Conservation (phyloP, 2,329 filamentous ascomycete genomes). For the Aspergillaceae sp. region DNA sequence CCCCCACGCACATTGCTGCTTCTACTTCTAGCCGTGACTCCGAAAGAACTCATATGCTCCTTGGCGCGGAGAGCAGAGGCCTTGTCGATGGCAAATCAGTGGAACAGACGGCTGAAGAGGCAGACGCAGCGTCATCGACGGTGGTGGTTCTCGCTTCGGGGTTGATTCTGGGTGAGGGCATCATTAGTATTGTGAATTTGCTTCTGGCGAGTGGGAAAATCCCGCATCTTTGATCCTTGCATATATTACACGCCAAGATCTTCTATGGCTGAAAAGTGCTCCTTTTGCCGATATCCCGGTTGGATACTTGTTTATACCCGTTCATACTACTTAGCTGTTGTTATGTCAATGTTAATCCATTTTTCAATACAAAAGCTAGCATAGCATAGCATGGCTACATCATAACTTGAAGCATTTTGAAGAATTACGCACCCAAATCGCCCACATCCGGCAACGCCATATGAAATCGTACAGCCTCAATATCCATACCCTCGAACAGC, state of each 20-base stretch:
- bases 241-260: too few species aligned
- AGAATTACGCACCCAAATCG: neutral
- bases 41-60: neutral
- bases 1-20: neutral
- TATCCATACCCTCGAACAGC: slow-evolving; percentile 5
- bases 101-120: slow-evolving; percentile 38
- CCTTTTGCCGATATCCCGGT: too few species aligned
- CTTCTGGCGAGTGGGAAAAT: slow-evolving; percentile 67
- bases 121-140: slow-evolving; percentile 44
- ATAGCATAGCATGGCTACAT: too few species aligned
- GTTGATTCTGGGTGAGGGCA: slow-evolving; percentile 83
- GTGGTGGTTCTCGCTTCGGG: slow-evolving; percentile 86
- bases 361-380: neutral
- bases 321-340: neutral
- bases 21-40: neutral
- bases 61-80: neutral
- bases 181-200: slow-evolving; percentile 85
- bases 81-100: slow-evolving; percentile 1
- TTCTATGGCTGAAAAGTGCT: too few species aligned
- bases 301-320: too few species aligned
- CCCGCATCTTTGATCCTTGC: slow-evolving; percentile 54
- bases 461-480: slow-evolving; percentile 2
- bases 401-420: too few species aligned
- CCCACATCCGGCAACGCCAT: neutral
- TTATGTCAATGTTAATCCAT: neutral